phyloP scores from a whole-genome alignment of 2,329 filamentous ascomycete species.

The Hymenoscyphus salicellus region DNA sequence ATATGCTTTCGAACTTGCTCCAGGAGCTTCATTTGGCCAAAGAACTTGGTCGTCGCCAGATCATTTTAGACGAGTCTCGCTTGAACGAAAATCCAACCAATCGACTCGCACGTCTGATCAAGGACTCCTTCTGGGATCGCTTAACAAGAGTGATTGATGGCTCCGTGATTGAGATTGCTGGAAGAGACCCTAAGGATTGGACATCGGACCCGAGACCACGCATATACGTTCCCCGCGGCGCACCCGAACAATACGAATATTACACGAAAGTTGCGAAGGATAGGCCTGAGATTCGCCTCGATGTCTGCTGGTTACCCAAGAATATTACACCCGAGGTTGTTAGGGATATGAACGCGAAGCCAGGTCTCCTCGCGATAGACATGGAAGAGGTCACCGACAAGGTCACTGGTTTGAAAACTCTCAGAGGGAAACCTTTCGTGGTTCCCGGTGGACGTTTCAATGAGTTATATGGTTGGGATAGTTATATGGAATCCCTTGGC shows the following conservation, averaged over 20 bases:
- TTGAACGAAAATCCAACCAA: constrained; percentile 94
- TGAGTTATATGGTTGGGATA: constrained; percentile 98
- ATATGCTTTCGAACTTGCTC: constrained; percentile 93
- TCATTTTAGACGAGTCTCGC: constrained; percentile 85
- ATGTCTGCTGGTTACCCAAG: constrained; percentile 76
- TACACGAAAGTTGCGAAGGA: constrained; percentile 77
- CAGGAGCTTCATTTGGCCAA: constrained; percentile 93
- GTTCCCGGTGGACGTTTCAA: constrained; percentile 97
- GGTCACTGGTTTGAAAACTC: constrained; percentile 64
- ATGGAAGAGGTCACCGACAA: constrained; percentile 75
- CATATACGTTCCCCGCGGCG: constrained; percentile 84
- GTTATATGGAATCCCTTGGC: constrained; percentile 95
- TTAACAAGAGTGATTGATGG: constrained; percentile 88
- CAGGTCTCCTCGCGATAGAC: constrained; percentile 83
- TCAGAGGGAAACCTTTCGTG: constrained; percentile 87
- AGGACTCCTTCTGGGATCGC: constrained; percentile 87
- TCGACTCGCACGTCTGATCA: constrained; percentile 80
- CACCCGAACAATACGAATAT: constrained; percentile 84
- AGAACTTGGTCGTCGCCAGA: constrained; percentile 83
- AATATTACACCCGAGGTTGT: constrained; percentile 79
- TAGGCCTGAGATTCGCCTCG: constrained; percentile 78
- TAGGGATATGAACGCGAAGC: constrained; percentile 78
- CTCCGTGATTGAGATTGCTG: constrained; percentile 80
- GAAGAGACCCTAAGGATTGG: constrained; percentile 92
- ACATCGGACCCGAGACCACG: constrained; percentile 83